A percentile compares a stretch with the other conserved stretches of the same genome.
Conservation (phyloP, 73 alveolate species). For the Halteria grandinella region DNA sequence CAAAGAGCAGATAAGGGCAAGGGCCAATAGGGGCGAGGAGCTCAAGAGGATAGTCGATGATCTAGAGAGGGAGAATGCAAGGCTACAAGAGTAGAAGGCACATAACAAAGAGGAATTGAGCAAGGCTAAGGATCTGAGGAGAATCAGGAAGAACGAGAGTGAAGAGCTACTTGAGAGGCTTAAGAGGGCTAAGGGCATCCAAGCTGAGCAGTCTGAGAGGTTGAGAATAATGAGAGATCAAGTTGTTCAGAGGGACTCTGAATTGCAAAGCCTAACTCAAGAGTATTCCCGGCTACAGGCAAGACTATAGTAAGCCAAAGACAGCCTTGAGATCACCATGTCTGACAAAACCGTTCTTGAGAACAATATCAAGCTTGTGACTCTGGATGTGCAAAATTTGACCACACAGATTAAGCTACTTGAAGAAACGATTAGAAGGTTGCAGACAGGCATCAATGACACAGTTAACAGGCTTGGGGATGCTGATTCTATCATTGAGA, state of each 20-base stretch:
- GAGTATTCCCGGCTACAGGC: background rate
- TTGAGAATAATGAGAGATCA: background rate
- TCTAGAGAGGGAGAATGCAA: background rate
- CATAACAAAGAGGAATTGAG: background rate
- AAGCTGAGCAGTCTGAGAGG: background rate
- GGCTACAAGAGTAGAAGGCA: background rate
- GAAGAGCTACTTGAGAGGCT: slow-evolving; percentile 2
- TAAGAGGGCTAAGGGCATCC: background rate
- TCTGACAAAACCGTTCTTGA: slow-evolving; percentile 1
- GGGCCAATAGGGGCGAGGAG: background rate
- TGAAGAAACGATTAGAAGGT: slow-evolving; percentile 7
- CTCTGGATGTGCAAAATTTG: background rate
- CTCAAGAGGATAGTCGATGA: slow-evolving; percentile 1
- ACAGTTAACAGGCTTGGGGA: slow-evolving; percentile 2
- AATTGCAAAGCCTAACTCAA: background rate
- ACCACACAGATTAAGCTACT: background rate
- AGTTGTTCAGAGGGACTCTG: no score
- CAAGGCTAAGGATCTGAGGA: slow-evolving; percentile 12
- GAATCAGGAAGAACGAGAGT: background rate
- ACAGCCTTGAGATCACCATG: background rate
- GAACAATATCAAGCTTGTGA: background rate
- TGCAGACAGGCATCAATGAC: background rate
- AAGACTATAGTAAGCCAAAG: background rate
- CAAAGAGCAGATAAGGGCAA: background rate
- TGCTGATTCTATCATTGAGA: background rate